Evolutionary conservation across 2,329 filamentous ascomycete genomes (phyloP).

Genomic region (Monilinia laxa): DNA sequence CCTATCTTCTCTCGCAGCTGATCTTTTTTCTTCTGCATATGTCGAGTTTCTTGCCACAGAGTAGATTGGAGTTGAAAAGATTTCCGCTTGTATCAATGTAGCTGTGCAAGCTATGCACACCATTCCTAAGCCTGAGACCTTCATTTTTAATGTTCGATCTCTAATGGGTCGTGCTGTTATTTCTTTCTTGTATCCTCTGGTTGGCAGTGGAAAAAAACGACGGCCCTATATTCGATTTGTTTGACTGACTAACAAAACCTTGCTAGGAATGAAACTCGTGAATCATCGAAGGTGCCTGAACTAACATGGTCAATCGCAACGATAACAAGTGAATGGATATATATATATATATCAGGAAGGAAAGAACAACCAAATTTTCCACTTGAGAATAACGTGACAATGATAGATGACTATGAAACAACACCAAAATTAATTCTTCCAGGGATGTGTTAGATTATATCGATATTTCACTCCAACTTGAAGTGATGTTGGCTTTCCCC

Average conservation of each 20-base stretch:
- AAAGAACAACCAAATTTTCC: no score
- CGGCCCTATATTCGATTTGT: neutral
- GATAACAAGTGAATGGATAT: neutral
- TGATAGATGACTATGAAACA: neutral
- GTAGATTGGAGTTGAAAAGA: constrained; percentile 13
- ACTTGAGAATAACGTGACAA: neutral
- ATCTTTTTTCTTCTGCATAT: constrained; percentile 6
- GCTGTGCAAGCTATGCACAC: constrained; percentile 11
- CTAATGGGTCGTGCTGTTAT: neutral
- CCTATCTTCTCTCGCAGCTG: neutral
- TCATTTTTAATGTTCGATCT: neutral
- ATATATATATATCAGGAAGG: neutral
- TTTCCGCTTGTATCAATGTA: constrained; percentile 12
- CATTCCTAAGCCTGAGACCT: constrained; percentile 5
- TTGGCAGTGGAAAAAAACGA: neutral
- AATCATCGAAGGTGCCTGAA: neutral
- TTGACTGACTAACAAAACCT: neutral
- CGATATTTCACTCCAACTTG: neutral
- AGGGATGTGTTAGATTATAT: neutral
- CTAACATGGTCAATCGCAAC: neutral
- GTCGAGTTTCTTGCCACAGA: constrained; percentile 19
- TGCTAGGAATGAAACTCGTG: neutral
- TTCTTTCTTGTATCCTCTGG: neutral
- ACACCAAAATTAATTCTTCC: neutral
- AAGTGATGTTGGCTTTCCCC: neutral